Evolutionary conservation across 148 eudicot species (phyloP), one percentile per base, ranked within the genome.

Genomic region (Drosera capensis): DNA sequence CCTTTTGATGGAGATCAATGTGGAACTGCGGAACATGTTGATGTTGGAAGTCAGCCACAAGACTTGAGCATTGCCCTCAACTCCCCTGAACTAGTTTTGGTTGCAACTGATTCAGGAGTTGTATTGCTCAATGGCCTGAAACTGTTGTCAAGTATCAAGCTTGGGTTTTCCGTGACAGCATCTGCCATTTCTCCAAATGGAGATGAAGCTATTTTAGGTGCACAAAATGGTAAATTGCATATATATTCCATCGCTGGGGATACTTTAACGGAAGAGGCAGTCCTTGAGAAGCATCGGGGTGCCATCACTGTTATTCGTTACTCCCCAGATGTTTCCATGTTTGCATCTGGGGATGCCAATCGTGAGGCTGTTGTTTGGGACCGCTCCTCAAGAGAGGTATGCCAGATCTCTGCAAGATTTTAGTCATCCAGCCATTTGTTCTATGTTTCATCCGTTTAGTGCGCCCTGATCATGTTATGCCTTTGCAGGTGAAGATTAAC

Each of bases 351-450:
- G 17, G 96, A 88, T 77, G 66, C 69, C 44, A 88, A 88, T 57
- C 77, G 92, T 45, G 96, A 83, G 72, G 96, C 90, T 67, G 78
- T 82, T 54, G 86, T 87, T 55, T 87, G 96, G 96, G 96, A 87
- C 62, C 74, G 80, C 51, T 66, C 74, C 18, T 62, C 82, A 15
- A 67, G 66, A 52, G 90, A 87, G 96, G 96, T 83, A 77, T 16
- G 13, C n/a, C n/a, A n/a, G n/a, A n/a, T n/a, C n/a, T n/a, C n/a
- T n/a, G n/a, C n/a, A n/a, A n/a, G n/a, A n/a, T n/a, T n/a, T n/a
- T n/a, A n/a, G n/a, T n/a, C n/a, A n/a, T n/a, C n/a, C n/a, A n/a
- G n/a, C n/a, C n/a, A n/a, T n/a, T n/a, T n/a, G n/a, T 34, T 6
- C 18, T 21, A 14, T 50, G 22, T 47, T 13, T 19, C 39, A n/a